phyloP scores from a whole-genome alignment of 2,329 filamentous ascomycete species.

The Hirsutella rhossiliensis region DNA sequence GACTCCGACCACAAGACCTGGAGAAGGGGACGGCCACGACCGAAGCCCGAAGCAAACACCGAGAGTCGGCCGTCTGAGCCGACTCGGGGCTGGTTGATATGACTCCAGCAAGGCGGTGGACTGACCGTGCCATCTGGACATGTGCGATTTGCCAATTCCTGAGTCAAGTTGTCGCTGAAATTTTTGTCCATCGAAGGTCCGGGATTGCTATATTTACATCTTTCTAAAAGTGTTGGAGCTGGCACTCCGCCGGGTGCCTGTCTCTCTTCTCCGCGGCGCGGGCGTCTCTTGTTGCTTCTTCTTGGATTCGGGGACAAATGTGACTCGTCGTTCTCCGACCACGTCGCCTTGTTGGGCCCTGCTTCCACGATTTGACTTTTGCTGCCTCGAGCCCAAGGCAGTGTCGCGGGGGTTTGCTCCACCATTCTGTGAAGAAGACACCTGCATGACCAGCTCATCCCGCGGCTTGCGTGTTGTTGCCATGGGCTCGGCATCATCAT shows the following conservation, averaged over 20 bases:
- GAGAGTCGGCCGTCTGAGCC: slow-evolving; percentile 6
- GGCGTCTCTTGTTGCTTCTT: slow-evolving; percentile 32
- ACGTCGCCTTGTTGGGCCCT: slow-evolving; percentile 35
- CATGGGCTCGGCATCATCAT: slow-evolving; percentile 19
- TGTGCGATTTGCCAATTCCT: too few relatives aligned
- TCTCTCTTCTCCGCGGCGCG: slow-evolving; percentile 19
- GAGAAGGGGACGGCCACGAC: slow-evolving; percentile 41
- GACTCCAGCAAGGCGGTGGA: neutral
- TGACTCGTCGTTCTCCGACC: slow-evolving; percentile 54
- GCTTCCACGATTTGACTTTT: slow-evolving; percentile 33
- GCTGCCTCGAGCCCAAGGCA: slow-evolving; percentile 42
- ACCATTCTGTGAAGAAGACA: slow-evolving; percentile 56
- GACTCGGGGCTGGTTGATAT: slow-evolving; percentile 6
- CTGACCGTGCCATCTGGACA: too few relatives aligned
- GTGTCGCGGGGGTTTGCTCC: slow-evolving; percentile 43
- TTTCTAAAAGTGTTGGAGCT: slow-evolving; percentile 64
- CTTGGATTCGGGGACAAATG: slow-evolving; percentile 54
- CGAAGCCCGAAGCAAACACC: slow-evolving; percentile 21
- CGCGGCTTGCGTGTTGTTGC: slow-evolving; percentile 11
- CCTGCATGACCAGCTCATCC: slow-evolving; percentile 46
- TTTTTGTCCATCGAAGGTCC: neutral
- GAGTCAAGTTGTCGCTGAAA: too few relatives aligned
- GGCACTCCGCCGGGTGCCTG: slow-evolving; percentile 51
- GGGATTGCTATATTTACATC: slow-evolving; percentile 44
- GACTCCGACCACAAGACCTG: slow-evolving; percentile 39